Evolutionary conservation across 2,329 filamentous ascomycete genomes (phyloP).

Genomic region (Colletotrichum sp.): DNA sequence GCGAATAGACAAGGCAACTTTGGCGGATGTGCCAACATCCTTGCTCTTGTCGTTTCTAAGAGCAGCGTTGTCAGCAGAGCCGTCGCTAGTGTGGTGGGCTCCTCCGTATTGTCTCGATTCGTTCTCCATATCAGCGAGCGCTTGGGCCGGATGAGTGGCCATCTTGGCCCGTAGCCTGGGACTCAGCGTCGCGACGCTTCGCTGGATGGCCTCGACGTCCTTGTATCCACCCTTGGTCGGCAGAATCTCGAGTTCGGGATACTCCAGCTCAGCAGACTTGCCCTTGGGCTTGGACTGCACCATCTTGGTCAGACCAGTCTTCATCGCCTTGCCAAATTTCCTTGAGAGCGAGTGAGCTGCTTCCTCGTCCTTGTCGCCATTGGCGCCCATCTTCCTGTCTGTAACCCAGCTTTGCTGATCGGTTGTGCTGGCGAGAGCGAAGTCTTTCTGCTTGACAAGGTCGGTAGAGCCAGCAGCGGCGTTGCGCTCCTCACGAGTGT

Average conservation of each 20-base stretch:
- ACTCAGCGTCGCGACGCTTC: constrained; percentile 35
- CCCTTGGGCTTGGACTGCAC: constrained; percentile 15
- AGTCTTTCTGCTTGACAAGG: constrained; percentile 30
- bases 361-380: constrained; percentile 2
- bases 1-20: background rate
- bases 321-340: constrained; percentile 33
- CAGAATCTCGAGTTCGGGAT: constrained; percentile 39
- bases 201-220: constrained; percentile 34
- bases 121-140: constrained; percentile 3
- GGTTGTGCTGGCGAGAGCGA: constrained; percentile 26
- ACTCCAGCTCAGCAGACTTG: constrained; percentile 27
- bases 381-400: constrained; percentile 19
- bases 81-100: background rate
- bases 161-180: background rate
- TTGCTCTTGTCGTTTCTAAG: background rate
- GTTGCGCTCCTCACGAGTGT: constrained; percentile 32
- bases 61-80: background rate
- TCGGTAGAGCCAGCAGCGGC: constrained; percentile 27
- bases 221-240: constrained; percentile 33
- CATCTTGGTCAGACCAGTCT: constrained; percentile 29
- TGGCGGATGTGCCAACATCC: background rate
- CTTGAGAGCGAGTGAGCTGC: constrained; percentile 29
- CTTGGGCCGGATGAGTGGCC: background rate
- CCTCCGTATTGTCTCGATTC: background rate
- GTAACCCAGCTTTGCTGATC: constrained; percentile 29